Evolutionary conservation across 2,329 filamentous ascomycete genomes (phyloP), one percentile per base, ranked within the genome.

Genomic region (Tolypocladium tundrense): DNA sequence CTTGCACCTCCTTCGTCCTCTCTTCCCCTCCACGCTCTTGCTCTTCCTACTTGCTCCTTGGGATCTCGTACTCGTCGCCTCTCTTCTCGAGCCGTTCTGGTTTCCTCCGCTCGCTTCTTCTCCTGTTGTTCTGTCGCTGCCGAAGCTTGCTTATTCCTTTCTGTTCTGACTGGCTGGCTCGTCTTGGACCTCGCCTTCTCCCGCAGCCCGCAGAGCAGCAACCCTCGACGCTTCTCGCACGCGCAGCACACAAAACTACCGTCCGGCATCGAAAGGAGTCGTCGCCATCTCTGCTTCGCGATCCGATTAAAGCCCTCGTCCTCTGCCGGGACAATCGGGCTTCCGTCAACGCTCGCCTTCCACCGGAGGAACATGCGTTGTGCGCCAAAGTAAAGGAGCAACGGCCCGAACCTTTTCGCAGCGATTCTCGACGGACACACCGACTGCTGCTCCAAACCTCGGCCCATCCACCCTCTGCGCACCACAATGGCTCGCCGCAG

Each of bases 401-500:
- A 51, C 48, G 48, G 48, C 31, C 31, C 33, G 31, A 13, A 21
- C 19, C 39, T 24, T 21, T 3, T 35, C 9, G 40, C 39, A 14
- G 37, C 42, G 19, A 45, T 19, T 27, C 43, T 37, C 19, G 48
- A 21, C 19, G 4, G 19, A 35, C 48, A 33, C 27, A 2, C 5
- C 48, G 27, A 51, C 48, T 35, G 16, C 27, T n/a, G 48, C 48
- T 33, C 27, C 48, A 8, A 35, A 19, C 21, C 31, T 16, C 11
- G 5, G 33, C 40, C 54, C 33, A 19, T 27, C 31, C 10, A 35
- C 43, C 19, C 33, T 37, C 43, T 24, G 55, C 31, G 42, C 52
- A 42, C 35, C 60, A 59, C 54, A 56, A 74, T 74, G 72, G 64
- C 70, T 62, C 69, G 66, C 43, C 66, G 63, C 37, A 64, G 69